Conservation (phyloP, 768 basidiomycete genomes). For the Panus rudis region DNA sequence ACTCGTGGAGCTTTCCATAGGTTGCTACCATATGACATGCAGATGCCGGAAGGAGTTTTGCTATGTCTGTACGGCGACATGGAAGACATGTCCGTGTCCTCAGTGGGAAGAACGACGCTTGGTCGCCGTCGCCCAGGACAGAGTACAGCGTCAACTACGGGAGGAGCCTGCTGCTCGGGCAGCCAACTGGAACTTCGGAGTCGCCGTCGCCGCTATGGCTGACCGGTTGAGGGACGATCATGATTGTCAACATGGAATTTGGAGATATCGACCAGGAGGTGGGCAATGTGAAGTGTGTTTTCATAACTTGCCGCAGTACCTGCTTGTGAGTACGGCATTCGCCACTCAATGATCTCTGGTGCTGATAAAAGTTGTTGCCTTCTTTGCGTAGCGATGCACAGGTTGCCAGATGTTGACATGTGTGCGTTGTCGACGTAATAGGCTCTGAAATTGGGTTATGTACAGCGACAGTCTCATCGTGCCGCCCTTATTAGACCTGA, state of each 20-base stretch:
- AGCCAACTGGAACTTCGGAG: background rate
- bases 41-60: slow-evolving; percentile 35
- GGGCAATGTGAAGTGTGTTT: slow-evolving; percentile 43
- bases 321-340: slow-evolving; percentile 41
- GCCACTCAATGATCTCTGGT: background rate
- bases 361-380: background rate
- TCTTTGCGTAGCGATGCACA: slow-evolving; percentile 22
- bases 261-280: slow-evolving; percentile 37
- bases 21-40: slow-evolving; percentile 37
- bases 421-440: slow-evolving; percentile 31
- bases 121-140: slow-evolving; percentile 35
- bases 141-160: slow-evolving; percentile 30
- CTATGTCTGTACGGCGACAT: slow-evolving; percentile 50
- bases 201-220: slow-evolving; percentile 25
- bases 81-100: slow-evolving; percentile 56
- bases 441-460: slow-evolving; percentile 23
- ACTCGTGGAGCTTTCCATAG: slow-evolving; percentile 25
- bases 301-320: slow-evolving; percentile 31
- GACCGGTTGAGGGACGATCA: slow-evolving; percentile 44
- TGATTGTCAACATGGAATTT: slow-evolving; percentile 39
- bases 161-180: slow-evolving; percentile 4
- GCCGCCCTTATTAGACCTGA: too few relatives aligned
- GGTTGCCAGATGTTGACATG: slow-evolving; percentile 29
- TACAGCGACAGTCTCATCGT: too few relatives aligned
- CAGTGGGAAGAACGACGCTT: slow-evolving; percentile 57